Percentiles rank a stretch among this genome's conserved stretches.
Conservation (phyloP, 2,329 filamentous ascomycete species). For the Fusarium continuum region DNA sequence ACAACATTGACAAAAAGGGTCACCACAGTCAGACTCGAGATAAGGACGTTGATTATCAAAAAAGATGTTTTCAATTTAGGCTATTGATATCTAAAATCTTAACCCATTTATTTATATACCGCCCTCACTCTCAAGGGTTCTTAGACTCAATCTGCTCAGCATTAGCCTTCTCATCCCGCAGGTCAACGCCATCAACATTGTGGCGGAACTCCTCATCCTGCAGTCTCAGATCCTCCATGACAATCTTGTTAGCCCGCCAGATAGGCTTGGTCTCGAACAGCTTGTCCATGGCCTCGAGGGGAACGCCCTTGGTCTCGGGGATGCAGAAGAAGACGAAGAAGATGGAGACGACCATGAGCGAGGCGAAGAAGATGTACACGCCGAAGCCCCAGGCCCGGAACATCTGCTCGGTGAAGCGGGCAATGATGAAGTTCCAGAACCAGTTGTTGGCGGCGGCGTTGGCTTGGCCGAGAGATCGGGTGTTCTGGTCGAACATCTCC, state of each 20-base stretch:
- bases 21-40: too few relatives aligned
- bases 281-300: conserved; percentile 71
- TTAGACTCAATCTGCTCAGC: conserved; percentile 42
- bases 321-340: conserved; percentile 70
- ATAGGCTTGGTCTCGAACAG: conserved; percentile 64
- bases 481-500: conserved; percentile 78
- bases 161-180: conserved; percentile 43
- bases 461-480: conserved; percentile 72
- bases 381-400: conserved; percentile 67
- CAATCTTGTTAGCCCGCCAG: conserved; percentile 52
- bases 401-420: conserved; percentile 74
- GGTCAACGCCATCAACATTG: conserved; percentile 40
- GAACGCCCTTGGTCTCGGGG: conserved; percentile 73
- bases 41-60: too few relatives aligned
- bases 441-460: conserved; percentile 77
- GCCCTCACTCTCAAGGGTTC: not conserved
- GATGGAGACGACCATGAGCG: conserved; percentile 66
- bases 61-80: not conserved
- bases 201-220: conserved; percentile 50
- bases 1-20: too few relatives aligned
- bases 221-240: conserved; percentile 55
- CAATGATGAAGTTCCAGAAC: conserved; percentile 77
- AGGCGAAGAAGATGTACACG: conserved; percentile 75
- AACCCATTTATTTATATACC: not conserved
- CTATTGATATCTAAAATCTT: not conserved